A percentile compares a stretch with the other conserved stretches of the same genome.
These are phyloP conservation scores for Calonectria pauciramosa DNA, from an alignment of 2,329 filamentous ascomycete genomes.

Conservation along the genomic window DNA sequence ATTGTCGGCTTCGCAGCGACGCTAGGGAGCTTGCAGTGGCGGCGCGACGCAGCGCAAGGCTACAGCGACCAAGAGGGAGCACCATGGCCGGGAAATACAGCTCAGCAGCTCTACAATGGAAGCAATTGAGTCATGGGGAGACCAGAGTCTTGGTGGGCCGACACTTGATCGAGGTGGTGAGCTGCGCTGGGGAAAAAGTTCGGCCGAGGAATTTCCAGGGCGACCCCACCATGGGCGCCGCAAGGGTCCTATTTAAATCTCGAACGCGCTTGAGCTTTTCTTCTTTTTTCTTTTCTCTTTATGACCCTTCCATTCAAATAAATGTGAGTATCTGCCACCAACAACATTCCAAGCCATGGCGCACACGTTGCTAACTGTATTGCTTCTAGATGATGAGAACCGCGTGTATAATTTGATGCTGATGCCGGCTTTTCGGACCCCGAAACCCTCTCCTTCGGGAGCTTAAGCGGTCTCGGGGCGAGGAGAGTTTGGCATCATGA, in stretches of 20 bases:
- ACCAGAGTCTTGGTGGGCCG: constrained; percentile 35
- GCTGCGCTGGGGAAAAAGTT: constrained; percentile 23
- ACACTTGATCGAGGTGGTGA: constrained; percentile 16
- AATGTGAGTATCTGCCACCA: constrained; percentile 75
- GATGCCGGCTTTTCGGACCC: constrained; percentile 74
- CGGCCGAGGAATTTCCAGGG: constrained; percentile 47
- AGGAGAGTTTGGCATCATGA: constrained; percentile 82
- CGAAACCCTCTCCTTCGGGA: constrained; percentile 85
- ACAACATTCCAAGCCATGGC: not conserved
- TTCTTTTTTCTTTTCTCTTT: constrained; percentile 68
- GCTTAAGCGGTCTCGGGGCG: constrained; percentile 88
- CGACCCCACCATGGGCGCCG: constrained; percentile 40
- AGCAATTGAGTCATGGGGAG: constrained; percentile 41
- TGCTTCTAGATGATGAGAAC: constrained; percentile 96
- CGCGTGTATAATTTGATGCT: constrained; percentile 93
- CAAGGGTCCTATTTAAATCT: constrained; percentile 53
- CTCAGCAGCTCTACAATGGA: constrained; percentile 11
- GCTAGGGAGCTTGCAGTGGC: constrained; percentile 8
- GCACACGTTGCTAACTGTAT: constrained; percentile 50
- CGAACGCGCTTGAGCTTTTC: constrained; percentile 48
- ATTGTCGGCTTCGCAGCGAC: constrained; percentile 33
- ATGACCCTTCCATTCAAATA: constrained; percentile 99
- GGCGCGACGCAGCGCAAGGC: constrained; percentile 37
- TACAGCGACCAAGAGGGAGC: constrained; percentile 42
- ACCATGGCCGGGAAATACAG: constrained; percentile 37